A percentile compares a stretch with the other conserved stretches of the same genome.
Conservation (phyloP, 495 filamentous ascomycete genomes). For the Cercophora scortea region DNA sequence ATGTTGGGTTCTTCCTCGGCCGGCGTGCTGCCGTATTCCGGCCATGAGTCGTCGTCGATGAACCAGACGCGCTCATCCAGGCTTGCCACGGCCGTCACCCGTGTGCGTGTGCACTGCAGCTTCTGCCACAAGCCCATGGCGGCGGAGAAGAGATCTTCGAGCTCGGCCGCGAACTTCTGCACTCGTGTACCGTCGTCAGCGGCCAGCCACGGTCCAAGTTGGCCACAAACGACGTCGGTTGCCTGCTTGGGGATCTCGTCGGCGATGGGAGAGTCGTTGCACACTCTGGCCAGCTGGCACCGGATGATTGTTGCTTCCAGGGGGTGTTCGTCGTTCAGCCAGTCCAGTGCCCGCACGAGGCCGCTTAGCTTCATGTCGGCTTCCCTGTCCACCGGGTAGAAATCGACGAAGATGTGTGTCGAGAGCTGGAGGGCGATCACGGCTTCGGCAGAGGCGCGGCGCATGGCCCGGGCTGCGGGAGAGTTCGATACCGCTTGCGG, state of each 20-base stretch:
- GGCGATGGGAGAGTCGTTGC: not conserved
- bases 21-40: not conserved
- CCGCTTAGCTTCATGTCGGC: not conserved
- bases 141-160: not conserved
- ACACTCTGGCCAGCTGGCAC: slow-evolving; percentile 4
- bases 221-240: not conserved
- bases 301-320: slow-evolving; percentile 3
- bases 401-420: not conserved
- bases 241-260: not conserved
- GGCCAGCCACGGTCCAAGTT: not conserved
- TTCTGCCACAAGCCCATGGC: slow-evolving; percentile 1
- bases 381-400: not conserved
- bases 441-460: slow-evolving; percentile 4
- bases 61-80: not conserved
- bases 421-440: slow-evolving; percentile 1
- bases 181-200: not conserved
- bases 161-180: not conserved
- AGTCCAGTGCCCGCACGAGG: not conserved
- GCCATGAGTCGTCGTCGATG: not conserved
- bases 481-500: slow-evolving; percentile 5
- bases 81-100: not conserved
- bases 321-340: not conserved
- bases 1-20: not conserved
- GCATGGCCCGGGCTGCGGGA: not conserved
- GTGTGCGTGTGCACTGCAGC: not conserved